These are phyloP conservation scores for Podila epicladia DNA, from an alignment of 192 early-diverging fungal species.

Conservation along the genomic window DNA sequence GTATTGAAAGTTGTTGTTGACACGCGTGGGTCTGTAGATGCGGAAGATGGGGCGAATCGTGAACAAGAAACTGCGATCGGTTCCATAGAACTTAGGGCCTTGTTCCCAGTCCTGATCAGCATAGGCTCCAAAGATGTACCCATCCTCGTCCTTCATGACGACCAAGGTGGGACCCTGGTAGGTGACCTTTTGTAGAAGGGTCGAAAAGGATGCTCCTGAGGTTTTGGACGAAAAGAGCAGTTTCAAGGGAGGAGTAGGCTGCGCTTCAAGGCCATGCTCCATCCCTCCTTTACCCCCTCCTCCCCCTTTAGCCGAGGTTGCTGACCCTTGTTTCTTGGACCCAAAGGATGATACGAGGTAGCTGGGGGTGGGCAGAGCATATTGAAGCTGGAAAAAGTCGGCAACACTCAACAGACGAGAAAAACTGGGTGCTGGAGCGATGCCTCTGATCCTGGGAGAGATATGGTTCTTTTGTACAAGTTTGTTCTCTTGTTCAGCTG, in stretches of 20 bases:
- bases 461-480: slow-evolving; percentile 39
- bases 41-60: slow-evolving; percentile 32
- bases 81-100: slow-evolving; percentile 72
- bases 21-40: slow-evolving; percentile 37
- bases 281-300: slow-evolving; percentile 2
- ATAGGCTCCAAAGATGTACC: slow-evolving; percentile 75
- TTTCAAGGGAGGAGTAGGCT: slow-evolving; percentile 24
- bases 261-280: slow-evolving; percentile 1
- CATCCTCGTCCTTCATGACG: slow-evolving; percentile 62
- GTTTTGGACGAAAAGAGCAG: slow-evolving; percentile 57
- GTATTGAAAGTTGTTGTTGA: slow-evolving; percentile 80
- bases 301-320: slow-evolving; percentile 1
- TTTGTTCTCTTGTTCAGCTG: slow-evolving; percentile 31
- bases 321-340: slow-evolving; percentile 9
- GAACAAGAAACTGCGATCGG: slow-evolving; percentile 69
- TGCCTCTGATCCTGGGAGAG: slow-evolving; percentile 34
- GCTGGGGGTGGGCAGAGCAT: slow-evolving; percentile 34
- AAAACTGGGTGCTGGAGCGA: slow-evolving; percentile 33
- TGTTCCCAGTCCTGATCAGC: slow-evolving; percentile 65
- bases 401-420: slow-evolving; percentile 48
- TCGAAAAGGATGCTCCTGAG: slow-evolving; percentile 61
- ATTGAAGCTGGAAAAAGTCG: slow-evolving; percentile 53
- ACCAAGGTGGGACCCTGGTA: slow-evolving; percentile 60
- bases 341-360: slow-evolving; percentile 14
- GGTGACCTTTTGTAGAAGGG: slow-evolving; percentile 54